Evolutionary conservation across 2,329 filamentous ascomycete genomes (phyloP), one percentile per base, ranked within the genome.

Genomic region (Gaeumannomyces tritici): DNA sequence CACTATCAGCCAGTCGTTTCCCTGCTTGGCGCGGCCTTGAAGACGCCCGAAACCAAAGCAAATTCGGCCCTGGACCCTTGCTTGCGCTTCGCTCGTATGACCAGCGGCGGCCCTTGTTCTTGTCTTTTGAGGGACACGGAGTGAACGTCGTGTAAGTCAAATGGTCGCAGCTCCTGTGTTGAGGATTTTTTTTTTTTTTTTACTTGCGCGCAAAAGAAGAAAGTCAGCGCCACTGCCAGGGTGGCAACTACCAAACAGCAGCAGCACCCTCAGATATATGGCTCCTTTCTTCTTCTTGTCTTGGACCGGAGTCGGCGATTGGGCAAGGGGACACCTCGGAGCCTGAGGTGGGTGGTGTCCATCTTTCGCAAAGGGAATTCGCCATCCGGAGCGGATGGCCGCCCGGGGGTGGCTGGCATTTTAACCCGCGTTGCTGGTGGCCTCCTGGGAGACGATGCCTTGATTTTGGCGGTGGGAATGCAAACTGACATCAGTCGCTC

Each of bases 291-390:
- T 28, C 31, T 12, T n/a, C 57, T 54, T 26, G 24, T n/a, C 61
- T 63, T 61, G 28, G 21, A 24, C 42, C 42, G 42, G 42, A n/a
- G 55, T 28, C n/a, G 42, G 57, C 47, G 28, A 59, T 59, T 24
- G 11, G 29, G 60, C 62, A 63, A 65, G 64, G 62, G 62, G 62
- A 63, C 64, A 65, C 62, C 62, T 55, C 61, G 60, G 64, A 65
- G 62, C 62, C 51, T 60, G 29, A 29, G n/a, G 55, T 61, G 27
- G 57, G 62, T 60, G 62, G 62, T 62, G 64, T 58, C 64, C 62
- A 60, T 61, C 62, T 63, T 62, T 57, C 57, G 21, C 42, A 21
- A 62, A 61, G 59, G 35, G 28, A 21, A 51, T 33, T 63, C 57
- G 62, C 63, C 63, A 31, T 59, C 62, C 35, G 27, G 33, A 31